Base-by-base conservation (phyloP, 345 rosid species). In the Eutrema yunnanense region DNA sequence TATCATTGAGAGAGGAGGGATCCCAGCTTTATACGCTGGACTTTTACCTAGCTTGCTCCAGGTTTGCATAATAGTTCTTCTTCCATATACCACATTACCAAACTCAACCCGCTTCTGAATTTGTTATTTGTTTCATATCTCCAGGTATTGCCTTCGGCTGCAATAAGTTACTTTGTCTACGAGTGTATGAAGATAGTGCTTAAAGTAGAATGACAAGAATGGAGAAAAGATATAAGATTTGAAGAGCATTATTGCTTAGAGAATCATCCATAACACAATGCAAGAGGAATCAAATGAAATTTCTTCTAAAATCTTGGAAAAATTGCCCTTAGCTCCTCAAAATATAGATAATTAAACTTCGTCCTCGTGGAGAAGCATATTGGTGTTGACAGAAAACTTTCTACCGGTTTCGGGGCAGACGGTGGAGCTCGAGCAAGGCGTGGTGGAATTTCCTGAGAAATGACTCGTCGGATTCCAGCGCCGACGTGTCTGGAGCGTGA, bases 91-190 rank as follows among this genome's bases (percentile, higher is more conserved):
- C 9, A 68, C 50, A 22, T 38, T 44, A 38, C 63, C 36, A 41
- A 42, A 58, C 33, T 47, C 14, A 43, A 65, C 1, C n/a, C 47
- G 34, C 37, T 30, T 14, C 6, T 72, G 55, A 73, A 73, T 46
- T 27, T 67, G 32, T 46, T 51, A 0, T 44, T n/a, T 51, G 42
- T 69, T 69, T 36, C 4, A 50, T 37, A 2, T 68, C 57, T 81
- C 27, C 90, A 93, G 97, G 98, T 90, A 36, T 81, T 90, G 69
- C 98, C 97, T 44, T 94, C 97, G 0, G 97, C 95, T 73, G 90
- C 95, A 22, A 89, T 90, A 84, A 90, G 97, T 78, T 90, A 87
- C 84, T 79, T 88, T 6, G 85, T 90, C 41, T 89, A 90, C 37
- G 96, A 94, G 72, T 90, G 82, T 79, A 84, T 89, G 96, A 94